phyloP scores from a whole-genome alignment of 2,329 filamentous ascomycete species.

The Cladophialophora immunda region DNA sequence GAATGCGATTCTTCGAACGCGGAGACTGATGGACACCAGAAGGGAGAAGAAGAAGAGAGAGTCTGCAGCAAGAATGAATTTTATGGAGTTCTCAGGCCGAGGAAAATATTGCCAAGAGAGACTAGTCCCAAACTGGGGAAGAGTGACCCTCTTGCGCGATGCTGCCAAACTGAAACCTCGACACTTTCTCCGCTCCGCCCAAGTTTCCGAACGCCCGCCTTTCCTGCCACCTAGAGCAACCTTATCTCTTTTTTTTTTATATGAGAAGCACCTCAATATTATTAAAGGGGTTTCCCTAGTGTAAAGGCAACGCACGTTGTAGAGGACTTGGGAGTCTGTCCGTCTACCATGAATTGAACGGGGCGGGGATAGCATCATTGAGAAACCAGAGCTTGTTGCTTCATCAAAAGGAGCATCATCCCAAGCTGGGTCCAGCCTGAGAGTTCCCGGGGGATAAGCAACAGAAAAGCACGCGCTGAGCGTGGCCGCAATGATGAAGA shows the following conservation, averaged over 20 bases:
- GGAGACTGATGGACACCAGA: conserved; percentile 59
- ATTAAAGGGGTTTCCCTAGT: neutral
- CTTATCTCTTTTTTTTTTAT: neutral
- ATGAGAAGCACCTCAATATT: neutral
- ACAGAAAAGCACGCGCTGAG: neutral
- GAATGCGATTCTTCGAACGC: conserved; percentile 99
- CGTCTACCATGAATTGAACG: conserved; percentile 1
- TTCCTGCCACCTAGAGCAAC: neutral
- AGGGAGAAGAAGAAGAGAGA: conserved; percentile 15
- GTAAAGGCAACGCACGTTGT: neutral
- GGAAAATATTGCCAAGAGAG: neutral
- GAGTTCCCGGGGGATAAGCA: neutral
- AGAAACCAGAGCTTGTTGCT: neutral
- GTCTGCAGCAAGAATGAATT: neutral
- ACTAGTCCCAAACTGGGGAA: neutral
- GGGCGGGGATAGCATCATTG: neutral
- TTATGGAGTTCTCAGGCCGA: conserved; percentile 2
- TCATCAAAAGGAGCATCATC: neutral
- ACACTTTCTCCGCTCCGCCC: conserved; percentile 10
- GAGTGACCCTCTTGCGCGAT: neutral
- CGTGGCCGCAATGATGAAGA: conserved; percentile 6
- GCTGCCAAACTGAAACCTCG: neutral
- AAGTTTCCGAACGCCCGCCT: conserved; percentile 21
- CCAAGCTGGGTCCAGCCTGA: neutral
- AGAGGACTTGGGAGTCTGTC: neutral